These are phyloP conservation scores for Exophiala phaeomuriformis DNA, from an alignment of 2,329 filamentous ascomycete genomes.

Conservation along the genomic window DNA sequence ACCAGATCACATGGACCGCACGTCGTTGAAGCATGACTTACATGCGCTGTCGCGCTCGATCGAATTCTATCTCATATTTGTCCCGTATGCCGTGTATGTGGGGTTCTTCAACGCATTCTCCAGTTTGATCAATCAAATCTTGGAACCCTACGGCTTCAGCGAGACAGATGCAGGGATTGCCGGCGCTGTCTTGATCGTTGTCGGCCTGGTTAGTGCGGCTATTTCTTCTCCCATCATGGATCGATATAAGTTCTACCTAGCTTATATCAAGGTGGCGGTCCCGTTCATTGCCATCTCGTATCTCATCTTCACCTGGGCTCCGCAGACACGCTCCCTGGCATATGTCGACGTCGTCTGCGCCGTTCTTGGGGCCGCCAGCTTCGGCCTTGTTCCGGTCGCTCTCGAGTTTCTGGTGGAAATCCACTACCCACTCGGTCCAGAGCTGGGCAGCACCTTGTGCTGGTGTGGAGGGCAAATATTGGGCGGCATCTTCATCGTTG, in stretches of 20 bases:
- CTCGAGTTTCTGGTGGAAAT: slow-evolving; percentile 84
- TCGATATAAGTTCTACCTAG: slow-evolving; percentile 69
- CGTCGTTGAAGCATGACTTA: slow-evolving; percentile 44
- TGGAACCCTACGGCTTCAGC: slow-evolving; percentile 74
- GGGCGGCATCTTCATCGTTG: slow-evolving; percentile 75
- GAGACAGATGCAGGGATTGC: slow-evolving; percentile 83
- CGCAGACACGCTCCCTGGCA: slow-evolving; percentile 49
- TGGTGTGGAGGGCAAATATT: slow-evolving; percentile 83
- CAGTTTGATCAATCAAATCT: slow-evolving; percentile 80
- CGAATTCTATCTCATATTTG: slow-evolving; percentile 71
- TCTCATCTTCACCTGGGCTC: slow-evolving; percentile 75
- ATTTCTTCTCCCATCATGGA: slow-evolving; percentile 76
- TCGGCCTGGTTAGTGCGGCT: slow-evolving; percentile 71
- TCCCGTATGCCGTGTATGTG: slow-evolving; percentile 79
- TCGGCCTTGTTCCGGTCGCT: slow-evolving; percentile 72
- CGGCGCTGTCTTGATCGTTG: slow-evolving; percentile 80
- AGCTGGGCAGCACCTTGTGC: slow-evolving; percentile 72
- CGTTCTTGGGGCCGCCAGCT: slow-evolving; percentile 69
- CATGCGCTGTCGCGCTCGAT: slow-evolving; percentile 50
- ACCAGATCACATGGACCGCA: slow-evolving; percentile 41
- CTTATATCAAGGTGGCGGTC: slow-evolving; percentile 64
- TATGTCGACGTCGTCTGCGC: slow-evolving; percentile 64
- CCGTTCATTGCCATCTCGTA: slow-evolving; percentile 68
- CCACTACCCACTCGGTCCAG: slow-evolving; percentile 77
- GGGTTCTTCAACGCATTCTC: slow-evolving; percentile 91